phyloP scores from a whole-genome alignment of 2,329 filamentous ascomycete species.

The Clonostachys sp. region DNA sequence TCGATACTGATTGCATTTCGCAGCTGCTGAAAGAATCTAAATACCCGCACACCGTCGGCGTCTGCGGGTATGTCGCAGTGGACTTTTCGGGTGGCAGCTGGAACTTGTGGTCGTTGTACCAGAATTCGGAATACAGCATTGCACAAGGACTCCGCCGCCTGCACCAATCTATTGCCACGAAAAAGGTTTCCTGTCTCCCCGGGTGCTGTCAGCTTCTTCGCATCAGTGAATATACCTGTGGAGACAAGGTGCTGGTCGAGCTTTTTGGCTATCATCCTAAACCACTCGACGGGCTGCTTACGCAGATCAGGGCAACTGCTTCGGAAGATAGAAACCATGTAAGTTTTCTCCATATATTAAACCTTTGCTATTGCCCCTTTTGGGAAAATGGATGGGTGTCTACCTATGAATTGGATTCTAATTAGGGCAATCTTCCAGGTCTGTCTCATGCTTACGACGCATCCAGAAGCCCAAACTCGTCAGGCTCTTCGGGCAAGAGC shows the following conservation, averaged over 20 bases:
- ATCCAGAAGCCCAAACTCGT: slow-evolving; percentile 26
- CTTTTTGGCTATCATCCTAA: slow-evolving; percentile 14
- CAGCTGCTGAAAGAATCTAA: slow-evolving; percentile 25
- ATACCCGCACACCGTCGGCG: slow-evolving; percentile 29
- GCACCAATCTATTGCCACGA: slow-evolving; percentile 14
- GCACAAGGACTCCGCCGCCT: slow-evolving; percentile 15
- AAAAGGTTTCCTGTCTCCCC: slow-evolving; percentile 14
- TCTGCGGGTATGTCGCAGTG: slow-evolving; percentile 31
- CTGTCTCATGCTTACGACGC: slow-evolving; percentile 15
- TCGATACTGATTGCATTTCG: slow-evolving; percentile 27
- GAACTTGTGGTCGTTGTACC: slow-evolving; percentile 16
- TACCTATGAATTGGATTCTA: not conserved
- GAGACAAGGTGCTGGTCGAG: slow-evolving; percentile 11
- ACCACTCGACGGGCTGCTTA: slow-evolving; percentile 12
- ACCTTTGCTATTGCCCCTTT: not conserved
- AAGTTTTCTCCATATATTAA: not conserved
- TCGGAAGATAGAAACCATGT: slow-evolving; percentile 14
- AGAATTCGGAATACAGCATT: slow-evolving; percentile 16
- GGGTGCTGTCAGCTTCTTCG: slow-evolving; percentile 14
- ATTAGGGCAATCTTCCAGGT: slow-evolving; percentile 2
- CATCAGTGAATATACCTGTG: slow-evolving; percentile 13
- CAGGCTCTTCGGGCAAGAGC: slow-evolving; percentile 32
- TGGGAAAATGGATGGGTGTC: not conserved
- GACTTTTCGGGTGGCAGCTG: slow-evolving; percentile 13
- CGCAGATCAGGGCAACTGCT: slow-evolving; percentile 13